Evolutionary conservation across 1,139 yeast genomes (phyloP), one percentile per base, ranked within the genome.

Genomic region (Torulaspora pretoriensis): DNA sequence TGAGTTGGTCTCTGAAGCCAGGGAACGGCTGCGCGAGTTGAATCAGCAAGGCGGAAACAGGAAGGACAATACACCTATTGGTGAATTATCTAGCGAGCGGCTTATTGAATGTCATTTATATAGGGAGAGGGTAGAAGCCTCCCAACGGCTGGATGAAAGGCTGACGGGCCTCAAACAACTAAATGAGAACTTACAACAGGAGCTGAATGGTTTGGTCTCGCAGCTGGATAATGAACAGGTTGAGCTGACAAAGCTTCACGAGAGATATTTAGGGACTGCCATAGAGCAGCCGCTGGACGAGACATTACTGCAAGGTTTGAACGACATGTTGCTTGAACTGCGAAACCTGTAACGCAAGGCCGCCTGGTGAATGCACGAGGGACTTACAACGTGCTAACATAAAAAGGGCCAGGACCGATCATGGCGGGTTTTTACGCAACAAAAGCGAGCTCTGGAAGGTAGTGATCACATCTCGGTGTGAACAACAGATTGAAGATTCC

Each of bases 1-100:
- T 59, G 80, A 74, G 35, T 65, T 87, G 22, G 75, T 87, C 17
- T 67, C 69, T 10, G 71, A 70, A 12, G 92, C 94, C 6, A 63
- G 65, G 42, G 52, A 52, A 23, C 57, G 75, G 23, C 56, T 63
- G 40, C 43, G 52, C 10, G 40, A 47, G 17, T 49, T 50, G 38
- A 43, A 43, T 5, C 22, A 29, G 6, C 30, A 39, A 17, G 43
- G 33, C 13, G 37, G 40, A 19, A 43, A 44, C 10, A 32, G 26
- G 33, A 35, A 45, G 9, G 43, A 46, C 10, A 43, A 42, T 12
- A 34, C 49, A n/a, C 48, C 60, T 4, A 46, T 67, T 7, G 65
- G 64, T 34, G 62, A 65, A n/a, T 47, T 71, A 19, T 56, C 65
- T 2, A 67, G 73, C 0, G 53, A 53, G 14, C 64, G 63, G 40